phyloP scores from a whole-genome alignment of 2,329 filamentous ascomycete genomes.

The Hymenoscyphus repandus region DNA sequence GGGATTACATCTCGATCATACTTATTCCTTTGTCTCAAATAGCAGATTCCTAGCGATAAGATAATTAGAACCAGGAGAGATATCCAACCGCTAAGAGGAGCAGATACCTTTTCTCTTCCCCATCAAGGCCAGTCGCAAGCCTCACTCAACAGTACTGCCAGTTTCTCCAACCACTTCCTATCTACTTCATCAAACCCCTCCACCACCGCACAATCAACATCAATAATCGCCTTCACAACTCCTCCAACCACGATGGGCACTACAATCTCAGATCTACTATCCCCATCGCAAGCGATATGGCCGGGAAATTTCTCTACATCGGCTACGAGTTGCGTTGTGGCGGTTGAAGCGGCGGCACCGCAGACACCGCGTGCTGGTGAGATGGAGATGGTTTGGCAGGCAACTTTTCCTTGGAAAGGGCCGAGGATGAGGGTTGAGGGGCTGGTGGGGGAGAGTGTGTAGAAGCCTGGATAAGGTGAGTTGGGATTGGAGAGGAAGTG shows the following conservation, averaged over 20 bases:
- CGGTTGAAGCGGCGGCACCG: conserved; percentile 58
- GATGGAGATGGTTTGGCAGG: conserved; percentile 73
- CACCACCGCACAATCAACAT: conserved; percentile 67
- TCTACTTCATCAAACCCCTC: conserved; percentile 68
- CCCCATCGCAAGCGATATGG: conserved; percentile 77
- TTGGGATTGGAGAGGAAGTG: not conserved
- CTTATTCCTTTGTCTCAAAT: too few species aligned
- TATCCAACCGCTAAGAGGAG: too few species aligned
- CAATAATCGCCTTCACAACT: conserved; percentile 68
- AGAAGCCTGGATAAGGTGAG: conserved; percentile 54
- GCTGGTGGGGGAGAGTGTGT: conserved; percentile 52
- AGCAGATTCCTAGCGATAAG: too few species aligned
- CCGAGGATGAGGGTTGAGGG: conserved; percentile 61
- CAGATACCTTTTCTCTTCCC: too few species aligned
- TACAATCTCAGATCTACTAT: conserved; percentile 74
- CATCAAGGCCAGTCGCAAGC: conserved; percentile 56
- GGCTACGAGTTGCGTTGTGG: conserved; percentile 58
- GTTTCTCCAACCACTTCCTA: conserved; percentile 56
- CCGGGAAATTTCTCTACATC: conserved; percentile 73
- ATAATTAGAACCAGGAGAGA: too few species aligned
- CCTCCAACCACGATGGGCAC: conserved; percentile 54
- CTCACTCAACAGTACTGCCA: conserved; percentile 54
- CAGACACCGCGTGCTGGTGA: conserved; percentile 62
- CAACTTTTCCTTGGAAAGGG: conserved; percentile 75
- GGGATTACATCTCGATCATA: too few species aligned